Evolutionary conservation across 805 yeast genomes (phyloP).

Genomic region (Ogataea nakhonphanomensis): DNA sequence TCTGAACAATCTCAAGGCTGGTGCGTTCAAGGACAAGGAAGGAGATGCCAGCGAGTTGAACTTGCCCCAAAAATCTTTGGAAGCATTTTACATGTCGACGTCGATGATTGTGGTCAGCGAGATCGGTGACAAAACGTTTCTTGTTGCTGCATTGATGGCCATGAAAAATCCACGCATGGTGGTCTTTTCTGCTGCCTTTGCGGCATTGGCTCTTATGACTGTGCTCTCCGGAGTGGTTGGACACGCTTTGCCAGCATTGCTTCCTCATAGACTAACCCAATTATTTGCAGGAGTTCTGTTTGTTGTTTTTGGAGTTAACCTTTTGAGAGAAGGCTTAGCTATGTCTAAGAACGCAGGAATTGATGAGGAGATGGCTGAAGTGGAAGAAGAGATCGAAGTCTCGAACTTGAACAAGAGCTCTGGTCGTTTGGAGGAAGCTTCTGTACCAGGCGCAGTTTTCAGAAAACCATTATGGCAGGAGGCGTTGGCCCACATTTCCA

Average conservation of each 20-base stretch:
- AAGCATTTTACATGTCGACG: slow-evolving; percentile 73
- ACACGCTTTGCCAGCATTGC: slow-evolving; percentile 79
- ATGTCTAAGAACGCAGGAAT: slow-evolving; percentile 85
- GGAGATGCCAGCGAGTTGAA: slow-evolving; percentile 12
- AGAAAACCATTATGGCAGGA: slow-evolving; percentile 6
- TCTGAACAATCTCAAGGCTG: slow-evolving; percentile 14
- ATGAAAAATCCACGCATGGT: slow-evolving; percentile 83
- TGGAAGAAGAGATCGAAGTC: slow-evolving; percentile 84
- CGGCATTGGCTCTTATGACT: slow-evolving; percentile 88
- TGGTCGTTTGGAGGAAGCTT: slow-evolving; percentile 60
- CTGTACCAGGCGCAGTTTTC: slow-evolving; percentile 12
- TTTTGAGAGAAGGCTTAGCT: slow-evolving; percentile 74
- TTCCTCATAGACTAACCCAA: slow-evolving; percentile 78
- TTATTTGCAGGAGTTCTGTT: slow-evolving; percentile 78
- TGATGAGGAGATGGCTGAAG: slow-evolving; percentile 94
- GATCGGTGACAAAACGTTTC: slow-evolving; percentile 94
- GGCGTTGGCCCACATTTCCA: slow-evolving; percentile 38
- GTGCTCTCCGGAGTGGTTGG: slow-evolving; percentile 88
- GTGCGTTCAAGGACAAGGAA: slow-evolving; percentile 14
- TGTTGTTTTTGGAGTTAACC: slow-evolving; percentile 73
- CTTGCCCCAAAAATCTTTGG: slow-evolving; percentile 25
- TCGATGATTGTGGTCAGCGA: slow-evolving; percentile 95
- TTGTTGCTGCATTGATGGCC: slow-evolving; percentile 96
- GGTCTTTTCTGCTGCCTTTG: slow-evolving; percentile 86
- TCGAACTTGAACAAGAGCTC: slow-evolving; percentile 49